phyloP scores from a whole-genome alignment of 305 asterid genomes.

The Salvia sclarea region DNA sequence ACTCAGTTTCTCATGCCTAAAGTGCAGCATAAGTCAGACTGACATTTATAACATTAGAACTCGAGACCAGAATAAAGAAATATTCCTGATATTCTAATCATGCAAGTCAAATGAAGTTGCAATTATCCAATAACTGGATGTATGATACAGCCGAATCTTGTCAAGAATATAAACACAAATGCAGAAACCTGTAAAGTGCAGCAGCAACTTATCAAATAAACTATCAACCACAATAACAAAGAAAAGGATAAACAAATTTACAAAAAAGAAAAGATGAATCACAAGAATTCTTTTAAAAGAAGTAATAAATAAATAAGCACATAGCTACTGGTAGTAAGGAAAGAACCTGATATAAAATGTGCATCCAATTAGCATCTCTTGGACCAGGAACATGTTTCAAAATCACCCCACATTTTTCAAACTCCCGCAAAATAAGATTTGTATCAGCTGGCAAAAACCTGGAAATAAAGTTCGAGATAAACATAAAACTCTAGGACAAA shows the following conservation, averaged over 20 bases:
- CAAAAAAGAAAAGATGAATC: background rate
- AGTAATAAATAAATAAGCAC: background rate
- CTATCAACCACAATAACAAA: background rate
- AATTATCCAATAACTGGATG: background rate
- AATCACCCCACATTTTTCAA: conserved; percentile 89
- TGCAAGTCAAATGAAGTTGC: background rate
- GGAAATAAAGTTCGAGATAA: conserved; percentile 29
- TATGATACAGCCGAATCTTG: background rate
- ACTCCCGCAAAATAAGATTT: conserved; percentile 82
- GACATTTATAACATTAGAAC: background rate
- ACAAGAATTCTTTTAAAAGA: too few relatives aligned
- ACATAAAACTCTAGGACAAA: conserved; percentile 12
- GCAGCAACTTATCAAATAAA: conserved; percentile 16
- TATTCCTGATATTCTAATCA: background rate
- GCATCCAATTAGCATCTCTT: conserved; percentile 98
- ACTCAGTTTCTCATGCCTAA: background rate
- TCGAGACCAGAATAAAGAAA: background rate
- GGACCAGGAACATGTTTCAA: conserved; percentile 95
- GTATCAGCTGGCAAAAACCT: conserved; percentile 94
- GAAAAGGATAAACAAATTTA: background rate
- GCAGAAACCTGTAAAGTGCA: background rate
- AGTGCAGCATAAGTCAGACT: background rate
- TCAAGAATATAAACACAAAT: background rate
- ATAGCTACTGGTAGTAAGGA: conserved; percentile 23
- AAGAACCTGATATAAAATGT: conserved; percentile 85